Evolutionary conservation across 257 asterid species (phyloP).

Genomic region (Salvia hispanica): DNA sequence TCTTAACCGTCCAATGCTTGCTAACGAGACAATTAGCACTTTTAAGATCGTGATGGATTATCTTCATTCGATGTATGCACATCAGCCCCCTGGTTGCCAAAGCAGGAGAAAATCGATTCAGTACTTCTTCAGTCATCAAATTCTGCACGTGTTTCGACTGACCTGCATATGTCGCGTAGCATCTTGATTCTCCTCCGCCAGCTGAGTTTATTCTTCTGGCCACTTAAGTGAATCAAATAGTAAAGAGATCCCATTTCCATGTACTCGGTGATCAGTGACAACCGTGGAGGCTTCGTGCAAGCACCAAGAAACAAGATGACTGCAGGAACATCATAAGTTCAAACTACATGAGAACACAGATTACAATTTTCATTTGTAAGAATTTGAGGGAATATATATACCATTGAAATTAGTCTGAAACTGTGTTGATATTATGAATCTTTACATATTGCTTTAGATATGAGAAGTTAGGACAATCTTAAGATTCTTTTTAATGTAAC

Average conservation of each 20-base stretch:
- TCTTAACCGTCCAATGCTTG: constrained; percentile 91
- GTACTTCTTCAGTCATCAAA: not conserved
- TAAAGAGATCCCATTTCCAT: constrained; percentile 98
- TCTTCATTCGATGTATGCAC: constrained; percentile 98
- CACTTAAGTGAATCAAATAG: constrained; percentile 80
- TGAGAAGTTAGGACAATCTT: not conserved
- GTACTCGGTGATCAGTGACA: constrained; percentile 94
- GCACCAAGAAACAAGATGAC: constrained; percentile 97
- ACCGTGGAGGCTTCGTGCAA: constrained; percentile 85
- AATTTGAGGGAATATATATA: not conserved
- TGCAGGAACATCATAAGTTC: constrained; percentile 42
- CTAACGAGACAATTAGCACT: constrained; percentile 92
- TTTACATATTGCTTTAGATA: not conserved
- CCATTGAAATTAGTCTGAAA: not conserved
- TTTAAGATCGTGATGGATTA: constrained; percentile 83
- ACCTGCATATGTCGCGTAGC: constrained; percentile 99
- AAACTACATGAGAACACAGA: constrained; percentile 11
- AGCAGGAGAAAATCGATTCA: constrained; percentile 30
- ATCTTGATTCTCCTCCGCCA: constrained; percentile 90
- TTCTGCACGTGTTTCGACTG: constrained; percentile 19
- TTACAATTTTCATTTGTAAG: constrained; percentile 10
- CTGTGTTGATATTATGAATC: not conserved
- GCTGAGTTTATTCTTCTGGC: constrained; percentile 83
- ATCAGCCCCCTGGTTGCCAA: constrained; percentile 75
- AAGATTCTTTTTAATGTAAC: not conserved